Evolutionary conservation across 495 filamentous ascomycete species (phyloP).

Genomic region (Trichoderma gamsii): DNA sequence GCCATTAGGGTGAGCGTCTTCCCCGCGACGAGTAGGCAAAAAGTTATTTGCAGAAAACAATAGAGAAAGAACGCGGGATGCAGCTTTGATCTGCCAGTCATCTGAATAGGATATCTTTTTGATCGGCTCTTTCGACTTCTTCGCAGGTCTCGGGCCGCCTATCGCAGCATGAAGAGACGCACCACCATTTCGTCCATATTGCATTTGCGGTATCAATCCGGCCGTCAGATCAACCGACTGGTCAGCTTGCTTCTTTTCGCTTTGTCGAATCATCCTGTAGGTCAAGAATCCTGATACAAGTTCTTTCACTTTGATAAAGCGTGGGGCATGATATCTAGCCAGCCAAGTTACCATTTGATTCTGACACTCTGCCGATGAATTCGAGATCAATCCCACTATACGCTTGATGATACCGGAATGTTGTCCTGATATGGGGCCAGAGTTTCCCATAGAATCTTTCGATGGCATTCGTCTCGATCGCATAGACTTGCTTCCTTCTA

Average conservation of each 20-base stretch:
- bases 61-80: conserved; percentile 73
- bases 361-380: conserved; percentile 70
- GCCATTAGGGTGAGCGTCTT: background rate
- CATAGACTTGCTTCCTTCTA: conserved; percentile 19
- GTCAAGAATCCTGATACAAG: conserved; percentile 74
- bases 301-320: conserved; percentile 69
- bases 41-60: conserved; percentile 78
- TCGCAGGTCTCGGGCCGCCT: conserved; percentile 40
- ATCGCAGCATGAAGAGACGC: conserved; percentile 64
- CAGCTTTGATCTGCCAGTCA: conserved; percentile 88
- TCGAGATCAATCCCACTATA: conserved; percentile 72
- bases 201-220: conserved; percentile 65
- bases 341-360: conserved; percentile 83
- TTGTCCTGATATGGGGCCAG: conserved; percentile 39
- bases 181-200: conserved; percentile 54
- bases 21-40: background rate
- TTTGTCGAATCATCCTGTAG: conserved; percentile 70
- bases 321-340: conserved; percentile 59
- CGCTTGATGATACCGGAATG: conserved; percentile 86
- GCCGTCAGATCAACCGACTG: conserved; percentile 49
- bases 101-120: conserved; percentile 61
- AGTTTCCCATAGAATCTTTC: conserved; percentile 18
- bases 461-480: conserved; percentile 13
- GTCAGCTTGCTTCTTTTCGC: conserved; percentile 57
- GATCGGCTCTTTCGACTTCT: conserved; percentile 44